Base-by-base conservation (phyloP, 2,329 filamentous ascomycete genomes). In the Sclerotinia spermophila region DNA sequence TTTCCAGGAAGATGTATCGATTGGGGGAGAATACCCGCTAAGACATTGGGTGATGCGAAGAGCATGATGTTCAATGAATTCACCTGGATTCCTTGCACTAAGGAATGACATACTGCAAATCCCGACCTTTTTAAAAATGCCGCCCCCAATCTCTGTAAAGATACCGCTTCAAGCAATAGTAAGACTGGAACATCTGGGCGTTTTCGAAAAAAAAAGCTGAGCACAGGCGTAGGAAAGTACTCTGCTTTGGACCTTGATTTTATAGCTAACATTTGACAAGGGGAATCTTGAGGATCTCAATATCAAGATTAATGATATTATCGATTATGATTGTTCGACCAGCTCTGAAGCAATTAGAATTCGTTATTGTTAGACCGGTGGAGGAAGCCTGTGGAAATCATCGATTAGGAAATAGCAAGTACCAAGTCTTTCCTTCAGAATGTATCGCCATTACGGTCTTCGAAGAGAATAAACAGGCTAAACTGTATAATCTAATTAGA, bases 1-100 rank as follows among this genome's bases (percentile, higher is more conserved):
- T 65, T 27, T 17, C 44, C 33, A 65, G 61, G 61, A 38, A 38
- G 61, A n/a, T 65, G 61, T n/a, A 24, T 51, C 24, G 61, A 51
- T n/a, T 65, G 44, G 61, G 44, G 3, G 38, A 17, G 8, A 51
- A 17, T 13, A 51, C n/a, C 35, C 6, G 61, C 13, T 21, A 7
- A 51, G 33, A 17, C 1, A 0, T 8, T 8, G 15, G n/a, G 13
- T 30, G 2, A 15, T 13, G 6, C 8, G 15, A 2, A n/a, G 8
- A 24, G 24, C 33, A 3, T 27, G 33, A 8, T 45, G 7, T 38
- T 51, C 19, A 7, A n/a, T n/a, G 7, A 40, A 21, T 5, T 33
- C 35, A 51, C 61, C 15, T 65, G 61, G 44, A 40, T 65, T 21
- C 10, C 27, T n/a, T 65, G 44, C 33, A 21, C 33, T 38, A 13